phyloP scores from a whole-genome alignment of 1,284 basidiomycete genomes.

The Ustanciosporium gigantosporum region DNA sequence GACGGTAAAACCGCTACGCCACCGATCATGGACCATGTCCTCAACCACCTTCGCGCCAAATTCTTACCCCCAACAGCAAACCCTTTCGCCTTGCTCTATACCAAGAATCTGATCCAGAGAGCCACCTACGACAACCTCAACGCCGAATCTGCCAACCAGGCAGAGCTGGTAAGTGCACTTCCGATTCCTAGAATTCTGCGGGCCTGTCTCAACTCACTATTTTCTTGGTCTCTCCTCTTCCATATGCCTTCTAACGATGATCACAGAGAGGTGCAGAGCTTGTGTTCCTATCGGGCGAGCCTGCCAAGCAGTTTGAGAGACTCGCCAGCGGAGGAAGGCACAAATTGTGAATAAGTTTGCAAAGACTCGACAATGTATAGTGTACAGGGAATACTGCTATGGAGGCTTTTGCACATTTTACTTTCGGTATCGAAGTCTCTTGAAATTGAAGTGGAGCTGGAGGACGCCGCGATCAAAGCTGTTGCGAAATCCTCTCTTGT shows the following conservation, averaged over 20 bases:
- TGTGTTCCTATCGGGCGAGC: constrained; percentile 37
- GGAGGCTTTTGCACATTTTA: no score
- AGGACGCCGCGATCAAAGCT: constrained; percentile 67
- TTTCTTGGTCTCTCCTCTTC: neutral
- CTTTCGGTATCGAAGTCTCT: constrained; percentile 56
- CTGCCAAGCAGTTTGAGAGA: constrained; percentile 22
- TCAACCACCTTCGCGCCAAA: constrained; percentile 18
- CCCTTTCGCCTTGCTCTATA: constrained; percentile 39
- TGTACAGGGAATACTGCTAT: no score
- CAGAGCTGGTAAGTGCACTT: constrained; percentile 39
- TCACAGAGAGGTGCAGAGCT: constrained; percentile 35
- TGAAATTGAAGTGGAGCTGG: constrained; percentile 59
- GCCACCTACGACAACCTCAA: constrained; percentile 33
- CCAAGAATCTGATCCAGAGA: constrained; percentile 38
- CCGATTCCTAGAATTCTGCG: neutral
- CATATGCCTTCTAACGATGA: neutral
- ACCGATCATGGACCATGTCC: constrained; percentile 31
- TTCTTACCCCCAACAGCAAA: constrained; percentile 33
- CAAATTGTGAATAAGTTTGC: constrained; percentile 30
- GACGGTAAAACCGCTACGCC: constrained; percentile 21
- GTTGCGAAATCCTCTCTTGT: constrained; percentile 71
- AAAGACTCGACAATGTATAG: no score
- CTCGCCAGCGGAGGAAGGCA: constrained; percentile 40
- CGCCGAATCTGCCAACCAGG: constrained; percentile 32
- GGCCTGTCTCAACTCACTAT: neutral